Evolutionary conservation across 2,329 filamentous ascomycete genomes (phyloP), one percentile per base, ranked within the genome.

Genomic region (Fusarium euwallaceae): DNA sequence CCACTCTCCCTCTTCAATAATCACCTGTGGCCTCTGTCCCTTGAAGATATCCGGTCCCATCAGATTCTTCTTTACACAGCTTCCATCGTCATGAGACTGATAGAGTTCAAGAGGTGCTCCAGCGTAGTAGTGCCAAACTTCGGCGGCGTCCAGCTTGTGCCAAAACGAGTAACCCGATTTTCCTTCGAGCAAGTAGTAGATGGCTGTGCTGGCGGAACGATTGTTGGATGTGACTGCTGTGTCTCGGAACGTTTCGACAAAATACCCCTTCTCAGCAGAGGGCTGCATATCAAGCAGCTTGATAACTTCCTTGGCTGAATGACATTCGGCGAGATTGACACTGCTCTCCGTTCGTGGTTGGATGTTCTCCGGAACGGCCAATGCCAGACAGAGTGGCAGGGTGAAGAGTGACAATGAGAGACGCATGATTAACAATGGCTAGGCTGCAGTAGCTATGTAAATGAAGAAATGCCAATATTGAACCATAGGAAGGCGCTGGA

Each of bases 81-180:
- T 78, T 4, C 86, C 86, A 64, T 88, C 82, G 61, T 88, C 78
- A 22, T 67, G 76, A 2, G 86, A 86, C 1, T 88, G 79, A 3
- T 83, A 86, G 11, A 89, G 78, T 12, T 78, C 82, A 59, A 89
- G 76, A 1, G 87, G 87, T 8, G 87, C 86, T 6, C 88, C 88
- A 10, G 86, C 87, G 61, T 89, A 89, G 80, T 87, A 84, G 74
- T 89, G 88, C 88, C 88, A 89, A 10, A 87, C 78, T 75, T 89
- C 86, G 41, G 80, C 84, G 4, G 85, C 84, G 65, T 88, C 86
- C 10, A 80, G 72, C 63, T 86, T 85, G 78, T 89, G 87, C 87
- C 87, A 89, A 67, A 83, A 77, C 5, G 87, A 89, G 20, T 82
- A 72, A 0, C 85, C 83, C 1, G 72, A 78, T 9, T 79, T 70